Percentiles rank a stretch among this genome's conserved stretches.
Evolutionary conservation across 108 stramenopile genomes (phyloP).

Genomic region (Bacterosira constricta): DNA sequence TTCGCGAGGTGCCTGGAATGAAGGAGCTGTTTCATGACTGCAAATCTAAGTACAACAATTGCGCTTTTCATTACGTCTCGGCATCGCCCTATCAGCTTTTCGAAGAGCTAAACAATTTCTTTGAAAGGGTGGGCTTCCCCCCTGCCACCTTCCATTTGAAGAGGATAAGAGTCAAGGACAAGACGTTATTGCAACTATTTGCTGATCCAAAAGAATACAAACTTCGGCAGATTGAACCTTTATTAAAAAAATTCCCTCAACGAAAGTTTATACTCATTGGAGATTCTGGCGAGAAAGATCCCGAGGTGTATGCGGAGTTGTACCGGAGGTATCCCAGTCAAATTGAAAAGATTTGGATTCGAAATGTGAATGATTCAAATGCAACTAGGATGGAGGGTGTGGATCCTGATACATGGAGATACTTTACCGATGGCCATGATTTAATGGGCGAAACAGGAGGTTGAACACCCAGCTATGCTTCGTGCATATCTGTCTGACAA

Average conservation of each 20-base stretch:
- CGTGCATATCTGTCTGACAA: too few relatives aligned
- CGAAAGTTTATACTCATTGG: constrained; percentile 51
- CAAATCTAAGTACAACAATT: constrained; percentile 12
- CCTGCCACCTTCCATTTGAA: constrained; percentile 49
- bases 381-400: constrained; percentile 24
- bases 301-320: constrained; percentile 44
- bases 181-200: constrained; percentile 38
- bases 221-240: constrained; percentile 25
- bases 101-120: constrained; percentile 38
- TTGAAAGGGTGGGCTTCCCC: constrained; percentile 37
- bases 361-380: constrained; percentile 25
- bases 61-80: constrained; percentile 48
- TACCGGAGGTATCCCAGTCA: constrained; percentile 41
- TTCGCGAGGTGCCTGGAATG: constrained; percentile 53
- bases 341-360: constrained; percentile 42
- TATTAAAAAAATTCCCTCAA: constrained; percentile 32
- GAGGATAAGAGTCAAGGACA: constrained; percentile 42
- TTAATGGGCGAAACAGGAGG: constrained; percentile 24
- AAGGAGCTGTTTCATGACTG: constrained; percentile 34
- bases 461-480: too few relatives aligned
- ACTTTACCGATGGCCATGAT: constrained; percentile 3
- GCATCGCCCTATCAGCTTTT: constrained; percentile 51
- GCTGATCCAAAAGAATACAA: constrained; percentile 46
- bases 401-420: constrained; percentile 11
- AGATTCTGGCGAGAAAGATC: constrained; percentile 57